A percentile compares a stretch with the other conserved stretches of the same genome.
phyloP scores from a whole-genome alignment of 1,284 basidiomycete species.

The Fomitopsis pinicola region DNA sequence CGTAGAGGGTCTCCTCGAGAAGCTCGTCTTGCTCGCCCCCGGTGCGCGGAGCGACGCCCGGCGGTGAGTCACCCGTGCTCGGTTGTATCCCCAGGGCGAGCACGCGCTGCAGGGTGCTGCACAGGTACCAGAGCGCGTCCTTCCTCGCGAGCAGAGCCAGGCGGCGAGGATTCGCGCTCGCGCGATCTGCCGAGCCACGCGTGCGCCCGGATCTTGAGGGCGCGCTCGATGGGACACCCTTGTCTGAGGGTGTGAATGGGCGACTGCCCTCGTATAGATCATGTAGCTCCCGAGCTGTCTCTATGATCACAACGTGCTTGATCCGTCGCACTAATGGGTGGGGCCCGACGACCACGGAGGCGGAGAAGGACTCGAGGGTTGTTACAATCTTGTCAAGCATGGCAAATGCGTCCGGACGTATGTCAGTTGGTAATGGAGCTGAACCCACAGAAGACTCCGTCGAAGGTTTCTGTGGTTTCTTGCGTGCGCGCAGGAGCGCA shows the following conservation, averaged over 20 bases:
- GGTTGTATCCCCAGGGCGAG: slow-evolving; percentile 15
- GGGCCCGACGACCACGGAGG: slow-evolving; percentile 2
- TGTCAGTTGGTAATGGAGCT: slow-evolving; percentile 10
- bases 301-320: slow-evolving; percentile 19
- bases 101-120: slow-evolving; percentile 36
- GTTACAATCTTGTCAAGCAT: slow-evolving; percentile 13
- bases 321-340: slow-evolving; percentile 8
- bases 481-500: slow-evolving; percentile 9
- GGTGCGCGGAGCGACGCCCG: neutral
- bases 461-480: neutral
- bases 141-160: slow-evolving; percentile 36
- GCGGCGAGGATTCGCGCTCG: slow-evolving; percentile 16
- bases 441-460: neutral
- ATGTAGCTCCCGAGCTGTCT: slow-evolving; percentile 22
- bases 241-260: neutral
- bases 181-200: slow-evolving; percentile 16
- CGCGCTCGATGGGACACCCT: neutral
- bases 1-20: slow-evolving; percentile 6
- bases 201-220: slow-evolving; percentile 2
- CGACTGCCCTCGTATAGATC: slow-evolving; percentile 11
- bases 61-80: neutral
- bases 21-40: slow-evolving; percentile 4
- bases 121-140: slow-evolving; percentile 53
- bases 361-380: slow-evolving; percentile 7
- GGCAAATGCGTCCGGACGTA: slow-evolving; percentile 18